phyloP scores from a whole-genome alignment of 768 basidiomycete genomes.

The Hygrophoropsis aurantiaca region DNA sequence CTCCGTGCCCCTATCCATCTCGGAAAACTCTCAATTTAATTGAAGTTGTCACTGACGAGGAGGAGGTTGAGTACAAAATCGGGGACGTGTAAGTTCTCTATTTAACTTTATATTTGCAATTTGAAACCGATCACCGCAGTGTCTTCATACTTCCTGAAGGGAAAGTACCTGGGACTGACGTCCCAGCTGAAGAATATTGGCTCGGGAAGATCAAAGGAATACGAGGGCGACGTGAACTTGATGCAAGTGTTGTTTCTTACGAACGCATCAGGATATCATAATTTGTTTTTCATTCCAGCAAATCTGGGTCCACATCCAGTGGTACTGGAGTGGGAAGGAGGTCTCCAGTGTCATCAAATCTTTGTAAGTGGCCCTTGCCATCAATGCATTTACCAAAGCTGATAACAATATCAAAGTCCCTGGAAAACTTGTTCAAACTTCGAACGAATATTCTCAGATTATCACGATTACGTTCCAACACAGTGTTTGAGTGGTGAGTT shows the following conservation, averaged over 20 bases:
- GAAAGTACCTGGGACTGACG: constrained; percentile 16
- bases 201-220: constrained; percentile 50
- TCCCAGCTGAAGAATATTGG: constrained; percentile 47
- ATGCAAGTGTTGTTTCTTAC: too few species aligned
- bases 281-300: constrained; percentile 16
- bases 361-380: constrained; percentile 40
- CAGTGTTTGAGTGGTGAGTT: constrained; percentile 46
- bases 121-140: constrained; percentile 21
- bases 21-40: too few species aligned
- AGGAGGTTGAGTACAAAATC: constrained; percentile 21
- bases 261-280: too few species aligned
- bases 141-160: constrained; percentile 44
- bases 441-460: constrained; percentile 52
- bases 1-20: too few species aligned
- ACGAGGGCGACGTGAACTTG: constrained; percentile 31
- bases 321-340: constrained; percentile 57
- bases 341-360: constrained; percentile 42
- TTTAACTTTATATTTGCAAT: not conserved
- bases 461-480: constrained; percentile 46
- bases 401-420: constrained; percentile 32
- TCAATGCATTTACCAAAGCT: not conserved
- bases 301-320: constrained; percentile 56
- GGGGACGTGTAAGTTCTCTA: constrained; percentile 38
- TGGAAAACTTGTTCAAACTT: constrained; percentile 37
- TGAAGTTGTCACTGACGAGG: too few species aligned